These are phyloP conservation scores for Teratosphaeria zuluensis DNA, from an alignment of 2,329 filamentous ascomycete species.

Conservation along the genomic window DNA sequence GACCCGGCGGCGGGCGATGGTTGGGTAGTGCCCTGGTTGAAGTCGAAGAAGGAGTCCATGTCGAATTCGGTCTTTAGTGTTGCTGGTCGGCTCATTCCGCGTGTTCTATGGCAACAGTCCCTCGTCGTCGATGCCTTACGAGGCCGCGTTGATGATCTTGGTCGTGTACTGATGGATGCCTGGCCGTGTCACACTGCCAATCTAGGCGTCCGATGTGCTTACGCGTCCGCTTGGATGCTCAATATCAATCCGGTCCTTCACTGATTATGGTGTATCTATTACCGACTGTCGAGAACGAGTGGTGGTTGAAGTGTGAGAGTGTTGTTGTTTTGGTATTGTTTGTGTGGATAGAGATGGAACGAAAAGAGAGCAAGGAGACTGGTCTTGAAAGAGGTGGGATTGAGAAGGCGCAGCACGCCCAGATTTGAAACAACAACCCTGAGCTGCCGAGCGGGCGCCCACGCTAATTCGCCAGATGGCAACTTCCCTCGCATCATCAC, in stretches of 20 bases:
- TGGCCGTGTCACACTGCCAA: neutral
- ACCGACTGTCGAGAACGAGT: neutral
- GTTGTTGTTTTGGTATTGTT: neutral
- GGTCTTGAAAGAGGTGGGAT: neutral
- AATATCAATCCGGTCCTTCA: neutral
- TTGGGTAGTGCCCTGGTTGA: conserved; percentile 25
- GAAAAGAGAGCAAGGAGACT: neutral
- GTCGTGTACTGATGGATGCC: neutral
- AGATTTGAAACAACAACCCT: neutral
- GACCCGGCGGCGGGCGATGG: conserved; percentile 20
- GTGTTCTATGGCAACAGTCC: neutral
- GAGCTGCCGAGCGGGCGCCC: neutral
- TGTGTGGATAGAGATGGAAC: neutral
- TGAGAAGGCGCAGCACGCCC: neutral
- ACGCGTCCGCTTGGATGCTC: neutral
- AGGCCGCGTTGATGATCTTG: neutral
- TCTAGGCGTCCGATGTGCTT: neutral
- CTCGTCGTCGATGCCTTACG: neutral
- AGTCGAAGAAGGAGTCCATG: conserved; percentile 33
- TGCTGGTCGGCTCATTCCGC: conserved; percentile 15
- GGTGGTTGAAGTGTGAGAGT: neutral
- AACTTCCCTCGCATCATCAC: neutral
- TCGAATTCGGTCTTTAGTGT: conserved; percentile 28
- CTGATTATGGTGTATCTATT: neutral
- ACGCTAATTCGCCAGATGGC: neutral